Conservation (phyloP, 2,329 filamentous ascomycete genomes). For the Gyromitra esculenta region DNA sequence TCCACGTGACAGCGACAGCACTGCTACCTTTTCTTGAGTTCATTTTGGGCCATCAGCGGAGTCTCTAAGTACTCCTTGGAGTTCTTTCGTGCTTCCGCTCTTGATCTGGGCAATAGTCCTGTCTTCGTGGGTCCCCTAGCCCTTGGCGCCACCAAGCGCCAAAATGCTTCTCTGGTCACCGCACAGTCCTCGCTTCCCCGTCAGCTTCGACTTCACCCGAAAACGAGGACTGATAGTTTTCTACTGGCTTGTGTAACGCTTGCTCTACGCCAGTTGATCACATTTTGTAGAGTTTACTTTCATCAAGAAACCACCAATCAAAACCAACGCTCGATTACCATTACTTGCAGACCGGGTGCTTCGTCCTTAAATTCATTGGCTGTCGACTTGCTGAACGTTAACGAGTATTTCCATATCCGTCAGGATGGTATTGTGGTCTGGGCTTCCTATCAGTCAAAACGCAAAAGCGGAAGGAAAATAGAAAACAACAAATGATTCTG, state of each 20-base stretch:
- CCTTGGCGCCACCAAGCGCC: conserved; percentile 39
- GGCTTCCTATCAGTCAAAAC: neutral
- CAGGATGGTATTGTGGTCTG: neutral
- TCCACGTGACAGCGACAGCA: neutral
- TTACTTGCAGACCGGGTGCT: neutral
- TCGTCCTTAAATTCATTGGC: conserved; percentile 2
- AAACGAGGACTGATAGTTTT: conserved; percentile 15
- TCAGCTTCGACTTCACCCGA: conserved; percentile 37
- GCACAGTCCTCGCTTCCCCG: conserved; percentile 41
- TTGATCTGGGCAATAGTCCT: conserved; percentile 38
- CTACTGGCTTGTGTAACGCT: conserved; percentile 31
- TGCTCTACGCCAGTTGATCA: conserved; percentile 24
- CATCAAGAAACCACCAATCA: conserved; percentile 19
- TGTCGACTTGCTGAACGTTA: conserved; percentile 3
- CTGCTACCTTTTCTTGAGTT: neutral
- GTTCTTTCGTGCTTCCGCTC: conserved; percentile 15
- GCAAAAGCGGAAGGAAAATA: conserved; percentile 5
- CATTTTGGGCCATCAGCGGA: neutral
- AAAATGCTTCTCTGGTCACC: conserved; percentile 15
- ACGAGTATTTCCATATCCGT: neutral
- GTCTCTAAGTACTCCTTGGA: neutral
- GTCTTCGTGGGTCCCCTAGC: conserved; percentile 28
- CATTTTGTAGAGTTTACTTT: neutral
- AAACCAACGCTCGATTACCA: neutral
- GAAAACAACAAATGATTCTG: conserved; percentile 6